Conservation (phyloP, 1,139 yeast species). For the Candida tunisiensis region DNA sequence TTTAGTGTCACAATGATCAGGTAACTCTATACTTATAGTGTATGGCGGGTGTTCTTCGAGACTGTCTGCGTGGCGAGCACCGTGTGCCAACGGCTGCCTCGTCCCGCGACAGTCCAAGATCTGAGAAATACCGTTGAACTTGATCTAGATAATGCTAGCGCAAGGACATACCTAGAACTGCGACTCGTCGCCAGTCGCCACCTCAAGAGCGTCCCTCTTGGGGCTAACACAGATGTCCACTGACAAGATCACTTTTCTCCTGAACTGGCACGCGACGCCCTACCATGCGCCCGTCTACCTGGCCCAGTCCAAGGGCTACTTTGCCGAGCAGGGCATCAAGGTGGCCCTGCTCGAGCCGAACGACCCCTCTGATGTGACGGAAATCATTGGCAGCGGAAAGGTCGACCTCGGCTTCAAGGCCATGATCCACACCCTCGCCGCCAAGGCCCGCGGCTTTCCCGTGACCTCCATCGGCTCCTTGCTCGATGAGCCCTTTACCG, state of each 20-base stretch:
- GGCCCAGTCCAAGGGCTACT: constrained; percentile 35
- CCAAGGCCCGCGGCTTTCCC: constrained; percentile 41
- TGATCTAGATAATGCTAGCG: constrained; percentile 6
- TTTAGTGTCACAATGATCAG: no score
- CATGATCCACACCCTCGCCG: constrained; percentile 41
- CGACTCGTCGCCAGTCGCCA: neutral
- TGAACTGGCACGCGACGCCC: constrained; percentile 43
- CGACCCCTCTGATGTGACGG: constrained; percentile 43
- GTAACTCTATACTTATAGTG: no score
- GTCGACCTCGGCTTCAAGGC: constrained; percentile 45
- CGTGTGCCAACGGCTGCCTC: no score
- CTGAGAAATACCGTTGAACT: constrained; percentile 8
- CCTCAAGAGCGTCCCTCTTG: constrained; percentile 6
- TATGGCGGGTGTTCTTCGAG: no score
- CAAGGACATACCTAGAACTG: constrained; percentile 6
- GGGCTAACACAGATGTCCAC: constrained; percentile 14
- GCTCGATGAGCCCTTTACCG: constrained; percentile 42
- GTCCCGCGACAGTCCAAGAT: no score
- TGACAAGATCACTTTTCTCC: constrained; percentile 32
- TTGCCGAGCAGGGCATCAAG: constrained; percentile 32
- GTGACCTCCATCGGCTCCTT: constrained; percentile 39
- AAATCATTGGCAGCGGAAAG: constrained; percentile 38
- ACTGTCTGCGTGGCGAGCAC: no score
- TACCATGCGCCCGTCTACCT: constrained; percentile 38
- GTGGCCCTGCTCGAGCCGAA: constrained; percentile 39